Evolutionary conservation across 2,329 filamentous ascomycete genomes (phyloP), one percentile per base, ranked within the genome.

Genomic region (Lecanicillium sp.): DNA sequence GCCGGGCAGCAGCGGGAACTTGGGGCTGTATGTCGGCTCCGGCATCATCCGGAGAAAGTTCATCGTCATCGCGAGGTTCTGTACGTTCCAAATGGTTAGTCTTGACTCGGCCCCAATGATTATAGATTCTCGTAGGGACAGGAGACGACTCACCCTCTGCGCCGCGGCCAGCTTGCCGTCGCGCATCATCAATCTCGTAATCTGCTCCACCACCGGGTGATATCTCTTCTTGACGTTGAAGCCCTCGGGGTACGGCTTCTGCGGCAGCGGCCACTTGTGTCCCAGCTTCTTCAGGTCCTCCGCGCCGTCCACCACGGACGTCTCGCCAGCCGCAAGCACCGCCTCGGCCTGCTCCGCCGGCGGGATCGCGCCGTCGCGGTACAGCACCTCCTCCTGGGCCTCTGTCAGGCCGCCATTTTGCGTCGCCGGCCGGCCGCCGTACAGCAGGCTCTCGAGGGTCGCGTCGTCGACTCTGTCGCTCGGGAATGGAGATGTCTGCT

Each of bases 81-180:
- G 60, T 19, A 21, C 24, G 17, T 45, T 12, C 8, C 14, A 20
- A 14, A 24, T 48, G n/a, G n/a, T n/a, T n/a, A n/a, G n/a, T n/a
- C n/a, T n/a, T n/a, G n/a, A n/a, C n/a, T n/a, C n/a, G n/a, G n/a
- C n/a, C n/a, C n/a, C n/a, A n/a, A n/a, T n/a, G n/a, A n/a, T n/a
- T n/a, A n/a, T n/a, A n/a, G n/a, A n/a, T n/a, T n/a, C n/a, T n/a
- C n/a, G n/a, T 21, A 19, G 24, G 5, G 11, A 29, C 23, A 40
- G n/a, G 32, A 8, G 1, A 30, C 5, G 4, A 63, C 79, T 51
- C 75, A 95, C 90, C 72, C 83, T 82, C 67, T 98, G 89, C n/a
- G 93, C 93, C 65, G 80, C 78, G 61, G 85, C 86, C 64, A 95
- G 80, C 73, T 96, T 94, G 58, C 93, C 93, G 67, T 97, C 80